A percentile compares a stretch with the other conserved stretches of the same genome.
phyloP scores from a whole-genome alignment of 768 basidiomycete species.

The Xerocomellus dryophilus region DNA sequence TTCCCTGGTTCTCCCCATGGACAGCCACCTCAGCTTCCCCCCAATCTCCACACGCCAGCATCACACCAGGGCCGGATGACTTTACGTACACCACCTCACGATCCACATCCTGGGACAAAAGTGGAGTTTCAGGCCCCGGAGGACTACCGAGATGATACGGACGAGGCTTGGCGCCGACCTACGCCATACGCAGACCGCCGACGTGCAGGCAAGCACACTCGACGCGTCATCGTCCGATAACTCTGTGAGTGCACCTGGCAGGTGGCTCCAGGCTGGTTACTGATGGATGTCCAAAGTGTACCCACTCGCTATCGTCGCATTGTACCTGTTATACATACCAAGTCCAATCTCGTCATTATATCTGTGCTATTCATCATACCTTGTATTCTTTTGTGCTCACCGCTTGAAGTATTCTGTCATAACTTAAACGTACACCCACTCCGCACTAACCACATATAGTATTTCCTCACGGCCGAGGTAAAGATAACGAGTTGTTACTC shows the following conservation, averaged over 20 bases:
- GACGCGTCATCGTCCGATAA: slow-evolving; percentile 60
- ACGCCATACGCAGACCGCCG: slow-evolving; percentile 73
- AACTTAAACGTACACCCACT: slow-evolving; percentile 5
- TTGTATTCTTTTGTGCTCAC: slow-evolving; percentile 20
- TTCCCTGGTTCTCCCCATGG: slow-evolving; percentile 32
- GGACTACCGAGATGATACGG: slow-evolving; percentile 54
- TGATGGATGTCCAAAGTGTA: slow-evolving; percentile 2
- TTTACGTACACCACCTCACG: slow-evolving; percentile 49
- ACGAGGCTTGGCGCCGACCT: slow-evolving; percentile 70
- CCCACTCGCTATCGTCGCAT: slow-evolving; percentile 14
- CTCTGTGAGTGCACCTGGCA: background rate
- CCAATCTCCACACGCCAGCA: slow-evolving; percentile 30
- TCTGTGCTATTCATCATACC: slow-evolving; percentile 20
- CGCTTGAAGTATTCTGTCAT: slow-evolving; percentile 15
- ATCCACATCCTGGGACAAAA: slow-evolving; percentile 35
- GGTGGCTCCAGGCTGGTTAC: background rate
- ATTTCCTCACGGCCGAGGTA: slow-evolving; percentile 8
- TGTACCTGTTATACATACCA: slow-evolving; percentile 23
- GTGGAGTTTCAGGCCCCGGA: slow-evolving; percentile 37
- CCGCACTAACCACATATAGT: slow-evolving; percentile 12
- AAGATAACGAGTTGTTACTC: slow-evolving; percentile 5
- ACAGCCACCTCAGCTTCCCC: slow-evolving; percentile 34
- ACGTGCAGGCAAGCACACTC: slow-evolving; percentile 78
- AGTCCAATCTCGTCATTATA: slow-evolving; percentile 15
- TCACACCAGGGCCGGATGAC: slow-evolving; percentile 26